Evolutionary conservation across 805 yeast species (phyloP).

Genomic region (Yamadazyma tumulicola): DNA sequence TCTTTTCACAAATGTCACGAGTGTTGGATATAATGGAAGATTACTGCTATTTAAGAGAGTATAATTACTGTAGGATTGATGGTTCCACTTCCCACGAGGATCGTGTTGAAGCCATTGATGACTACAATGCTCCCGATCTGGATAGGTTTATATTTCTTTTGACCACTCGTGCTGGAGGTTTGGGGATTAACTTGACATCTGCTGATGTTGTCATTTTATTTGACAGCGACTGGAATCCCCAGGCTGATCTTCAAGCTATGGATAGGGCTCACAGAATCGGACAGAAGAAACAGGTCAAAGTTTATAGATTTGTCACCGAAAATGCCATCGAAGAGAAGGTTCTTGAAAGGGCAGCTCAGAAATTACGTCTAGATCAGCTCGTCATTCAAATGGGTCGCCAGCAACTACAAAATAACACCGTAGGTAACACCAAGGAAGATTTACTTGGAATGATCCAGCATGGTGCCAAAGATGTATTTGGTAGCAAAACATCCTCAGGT

Average conservation of each 20-base stretch:
- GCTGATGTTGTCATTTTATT: conserved; percentile 87
- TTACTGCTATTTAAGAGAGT: conserved; percentile 81
- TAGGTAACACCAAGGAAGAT: conserved; percentile 75
- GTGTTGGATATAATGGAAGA: conserved; percentile 87
- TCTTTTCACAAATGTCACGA: conserved; percentile 93
- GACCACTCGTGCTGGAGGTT: conserved; percentile 96
- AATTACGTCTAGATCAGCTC: conserved; percentile 84
- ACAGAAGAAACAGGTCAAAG: conserved; percentile 92
- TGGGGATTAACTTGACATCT: conserved; percentile 87
- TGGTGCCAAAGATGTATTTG: conserved; percentile 90
- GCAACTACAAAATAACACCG: conserved; percentile 38
- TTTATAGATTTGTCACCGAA: conserved; percentile 89
- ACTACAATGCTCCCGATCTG: conserved; percentile 77
- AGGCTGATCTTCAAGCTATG: conserved; percentile 97
- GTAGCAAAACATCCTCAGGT: conserved; percentile 28
- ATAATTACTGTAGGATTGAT: conserved; percentile 86
- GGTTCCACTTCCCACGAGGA: conserved; percentile 93
- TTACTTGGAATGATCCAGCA: conserved; percentile 93
- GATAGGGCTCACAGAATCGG: conserved; percentile 98
- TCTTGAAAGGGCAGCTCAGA: conserved; percentile 92
- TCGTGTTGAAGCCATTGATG: conserved; percentile 88
- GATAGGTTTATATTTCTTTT: conserved; percentile 79
- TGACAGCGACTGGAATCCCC: conserved; percentile 98
- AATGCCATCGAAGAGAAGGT: conserved; percentile 96
- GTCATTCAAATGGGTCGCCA: conserved; percentile 92